Evolutionary conservation across 768 basidiomycete genomes (phyloP).

Genomic region (Tylopilus felleus): DNA sequence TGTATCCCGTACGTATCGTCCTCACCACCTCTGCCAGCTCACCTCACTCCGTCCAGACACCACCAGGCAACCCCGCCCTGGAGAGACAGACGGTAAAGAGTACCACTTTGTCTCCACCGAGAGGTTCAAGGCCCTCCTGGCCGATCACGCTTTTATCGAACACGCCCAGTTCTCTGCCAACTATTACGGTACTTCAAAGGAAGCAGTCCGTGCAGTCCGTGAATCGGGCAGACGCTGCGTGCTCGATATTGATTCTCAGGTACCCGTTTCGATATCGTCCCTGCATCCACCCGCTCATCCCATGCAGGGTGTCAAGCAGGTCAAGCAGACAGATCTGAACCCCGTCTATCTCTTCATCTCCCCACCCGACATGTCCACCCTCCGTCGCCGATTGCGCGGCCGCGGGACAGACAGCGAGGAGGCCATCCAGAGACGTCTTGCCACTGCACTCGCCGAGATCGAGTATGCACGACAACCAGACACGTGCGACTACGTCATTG

Average conservation of each 20-base stretch:
- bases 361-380: conserved; percentile 73
- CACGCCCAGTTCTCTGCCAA: conserved; percentile 92
- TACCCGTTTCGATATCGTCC: neutral
- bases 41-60: conserved; percentile 57
- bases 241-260: conserved; percentile 96
- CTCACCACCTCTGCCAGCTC: neutral
- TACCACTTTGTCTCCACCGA: conserved; percentile 81
- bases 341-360: conserved; percentile 92
- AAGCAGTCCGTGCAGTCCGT: conserved; percentile 68
- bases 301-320: conserved; percentile 82
- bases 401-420: conserved; percentile 84
- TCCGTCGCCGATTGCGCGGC: conserved; percentile 66
- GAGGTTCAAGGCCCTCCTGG: conserved; percentile 68
- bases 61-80: conserved; percentile 78
- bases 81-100: conserved; percentile 76
- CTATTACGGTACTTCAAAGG: conserved; percentile 87
- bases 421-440: conserved; percentile 69
- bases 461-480: conserved; percentile 75
- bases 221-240: conserved; percentile 77
- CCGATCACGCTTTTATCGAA: conserved; percentile 82
- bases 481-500: conserved; percentile 77
- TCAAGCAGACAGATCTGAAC: conserved; percentile 77
- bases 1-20: conserved; percentile 65
- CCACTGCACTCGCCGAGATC: conserved; percentile 76
- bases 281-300: neutral